phyloP scores from a whole-genome alignment of 2,329 filamentous ascomycete genomes.

The Apiospora koreana region DNA sequence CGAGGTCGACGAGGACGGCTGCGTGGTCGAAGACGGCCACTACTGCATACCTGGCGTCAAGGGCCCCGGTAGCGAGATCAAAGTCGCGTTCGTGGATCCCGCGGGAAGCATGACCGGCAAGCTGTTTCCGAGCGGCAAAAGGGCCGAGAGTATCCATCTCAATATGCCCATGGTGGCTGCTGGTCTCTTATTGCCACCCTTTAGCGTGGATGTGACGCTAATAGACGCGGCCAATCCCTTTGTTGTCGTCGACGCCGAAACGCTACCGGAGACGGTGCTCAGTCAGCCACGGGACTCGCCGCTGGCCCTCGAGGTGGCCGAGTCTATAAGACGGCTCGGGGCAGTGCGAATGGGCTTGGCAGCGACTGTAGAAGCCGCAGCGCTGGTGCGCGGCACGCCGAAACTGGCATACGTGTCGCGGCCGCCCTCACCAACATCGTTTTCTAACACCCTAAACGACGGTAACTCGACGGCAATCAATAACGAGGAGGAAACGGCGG shows the following conservation, averaged over 20 bases:
- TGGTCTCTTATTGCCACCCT: conserved; percentile 10
- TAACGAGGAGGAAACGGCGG: no score
- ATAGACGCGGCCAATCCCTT: conserved; percentile 41
- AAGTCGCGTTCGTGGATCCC: conserved; percentile 59
- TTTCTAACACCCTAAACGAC: fast-evolving
- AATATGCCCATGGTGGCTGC: conserved; percentile 19
- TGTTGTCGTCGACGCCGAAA: conserved; percentile 52
- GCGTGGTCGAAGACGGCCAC: conserved; percentile 47
- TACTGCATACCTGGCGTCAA: conserved; percentile 61
- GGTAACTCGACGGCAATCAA: no score
- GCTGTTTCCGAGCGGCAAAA: conserved; percentile 58
- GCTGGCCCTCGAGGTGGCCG: conserved; percentile 30
- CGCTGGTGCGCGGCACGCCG: conserved; percentile 40
- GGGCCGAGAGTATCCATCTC: conserved; percentile 44
- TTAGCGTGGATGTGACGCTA: conserved; percentile 35
- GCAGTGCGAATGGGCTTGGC: conserved; percentile 60
- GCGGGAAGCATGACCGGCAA: conserved; percentile 61
- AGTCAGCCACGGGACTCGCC: conserved; percentile 21
- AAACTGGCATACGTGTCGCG: conserved; percentile 58
- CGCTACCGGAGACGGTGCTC: conserved; percentile 24
- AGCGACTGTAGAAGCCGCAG: conserved; percentile 35
- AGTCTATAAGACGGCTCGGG: conserved; percentile 54
- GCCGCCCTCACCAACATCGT: neutral
- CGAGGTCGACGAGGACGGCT: conserved; percentile 45
- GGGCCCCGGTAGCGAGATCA: conserved; percentile 53